These are phyloP conservation scores for Acer negundo DNA, from an alignment of 345 rosid species.

Conservation along the genomic window DNA sequence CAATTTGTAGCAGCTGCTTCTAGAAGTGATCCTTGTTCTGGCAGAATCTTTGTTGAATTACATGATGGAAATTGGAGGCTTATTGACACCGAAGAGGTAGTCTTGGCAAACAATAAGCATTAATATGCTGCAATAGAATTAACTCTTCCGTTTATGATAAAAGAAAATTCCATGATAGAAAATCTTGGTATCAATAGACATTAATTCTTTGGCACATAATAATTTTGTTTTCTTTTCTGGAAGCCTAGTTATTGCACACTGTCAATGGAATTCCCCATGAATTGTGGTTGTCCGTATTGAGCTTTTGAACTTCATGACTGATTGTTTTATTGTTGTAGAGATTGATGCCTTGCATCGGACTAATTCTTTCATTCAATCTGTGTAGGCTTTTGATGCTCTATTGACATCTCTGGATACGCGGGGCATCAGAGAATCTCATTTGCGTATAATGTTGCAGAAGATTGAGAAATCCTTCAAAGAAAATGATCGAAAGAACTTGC, in stretches of 20 bases:
- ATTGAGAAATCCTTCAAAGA: constrained; percentile 78
- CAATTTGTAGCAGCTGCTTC: constrained; percentile 91
- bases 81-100: constrained; percentile 90
- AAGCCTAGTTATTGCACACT: neutral
- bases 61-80: constrained; percentile 83
- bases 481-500: constrained; percentile 43
- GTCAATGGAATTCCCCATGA: neutral
- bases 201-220: neutral
- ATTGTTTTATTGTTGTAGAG: neutral
- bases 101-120: neutral
- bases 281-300: neutral
- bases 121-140: neutral
- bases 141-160: neutral
- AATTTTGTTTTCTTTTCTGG: neutral
- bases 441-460: constrained; percentile 86
- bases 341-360: neutral
- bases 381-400: constrained; percentile 87
- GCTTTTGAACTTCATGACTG: neutral
- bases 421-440: constrained; percentile 94
- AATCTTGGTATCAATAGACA: neutral
- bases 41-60: constrained; percentile 85
- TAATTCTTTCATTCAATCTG: constrained; percentile 3
- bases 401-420: constrained; percentile 80
- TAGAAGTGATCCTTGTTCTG: constrained; percentile 85
- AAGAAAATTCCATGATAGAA: neutral